Evolutionary conservation across 768 basidiomycete genomes (phyloP).

Genomic region (Pleurotus sapidus): DNA sequence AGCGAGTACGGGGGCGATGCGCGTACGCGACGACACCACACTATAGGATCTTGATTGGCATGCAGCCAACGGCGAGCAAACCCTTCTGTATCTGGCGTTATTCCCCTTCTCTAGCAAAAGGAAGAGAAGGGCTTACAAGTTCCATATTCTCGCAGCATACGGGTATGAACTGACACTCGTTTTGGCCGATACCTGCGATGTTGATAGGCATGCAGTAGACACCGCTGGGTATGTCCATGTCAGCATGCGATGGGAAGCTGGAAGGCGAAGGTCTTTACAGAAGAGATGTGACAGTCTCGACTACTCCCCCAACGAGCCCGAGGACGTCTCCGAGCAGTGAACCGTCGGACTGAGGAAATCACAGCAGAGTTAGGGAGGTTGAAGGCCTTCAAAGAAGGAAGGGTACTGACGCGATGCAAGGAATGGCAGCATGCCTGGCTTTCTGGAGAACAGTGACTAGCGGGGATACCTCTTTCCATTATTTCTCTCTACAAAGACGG

Average conservation of each 20-base stretch:
- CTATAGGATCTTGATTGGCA: background rate
- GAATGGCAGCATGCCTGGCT: background rate
- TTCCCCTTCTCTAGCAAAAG: background rate
- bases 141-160: conserved; percentile 5
- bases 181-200: background rate
- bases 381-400: background rate
- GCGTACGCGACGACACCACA: too few species aligned
- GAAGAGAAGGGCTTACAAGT: background rate
- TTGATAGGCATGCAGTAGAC: conserved; percentile 2
- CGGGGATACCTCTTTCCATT: background rate
- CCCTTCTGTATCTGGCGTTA: background rate
- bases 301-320: background rate
- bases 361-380: background rate
- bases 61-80: background rate
- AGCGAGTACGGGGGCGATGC: too few species aligned
- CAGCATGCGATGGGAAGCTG: background rate
- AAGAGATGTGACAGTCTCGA: background rate
- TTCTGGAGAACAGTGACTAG: background rate
- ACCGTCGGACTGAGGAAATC: background rate
- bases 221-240: background rate
- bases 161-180: background rate
- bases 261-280: background rate
- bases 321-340: background rate
- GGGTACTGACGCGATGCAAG: background rate
- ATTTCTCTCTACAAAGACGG: background rate